Base-by-base conservation (phyloP, 805 yeast species). In the Candida adriatica region DNA sequence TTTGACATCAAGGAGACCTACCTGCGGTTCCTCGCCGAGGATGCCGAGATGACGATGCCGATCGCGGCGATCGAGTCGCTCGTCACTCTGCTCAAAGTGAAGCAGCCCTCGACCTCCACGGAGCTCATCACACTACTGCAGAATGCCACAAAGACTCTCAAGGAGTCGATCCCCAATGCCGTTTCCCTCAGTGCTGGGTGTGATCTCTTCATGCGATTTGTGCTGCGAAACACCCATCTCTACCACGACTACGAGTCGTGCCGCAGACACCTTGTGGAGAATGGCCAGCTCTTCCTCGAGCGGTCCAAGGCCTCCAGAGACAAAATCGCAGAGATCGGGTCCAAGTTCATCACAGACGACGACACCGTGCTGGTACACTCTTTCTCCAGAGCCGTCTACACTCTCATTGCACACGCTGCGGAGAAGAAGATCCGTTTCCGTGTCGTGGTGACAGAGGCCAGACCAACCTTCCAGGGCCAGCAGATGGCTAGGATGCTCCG, bases 21-120 rank as follows among this genome's bases (percentile, higher is more conserved):
- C 54, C 67, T 85, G 36, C 71, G 73, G 53, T 87, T 85, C 55
- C 66, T 92, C 41, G 75, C 73, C 45, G 95, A 87, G 30, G 96
- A 92, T 59, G 69, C 84, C n/a, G 97, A 92, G 35, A 84, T 92
- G 77, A 88, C 98, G 6, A 92, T 88, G 96, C 99, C 99, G 1
- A 85, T 92, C 20, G 99, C 98, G 26, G 98, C 98, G 21, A 92
- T 92, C 50, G 97, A 92, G 62, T 76, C 95, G 9, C 65, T 92
- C 27, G 95, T 92, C 17, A 82, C 92, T 7, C 70, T 92, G 59
- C 61, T 90, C 18, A 70, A 79, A 42, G 75, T 79, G 29, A 79
- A 86, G 46, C 87, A 86, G 54, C 96, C 98, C 6, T 70, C 86
- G 8, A 92, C 99, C 0, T 86, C 95, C 2, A 84, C 96, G 3